Conservation (phyloP, 2,329 filamentous ascomycete genomes). For the Sarocladiaceae sp. region DNA sequence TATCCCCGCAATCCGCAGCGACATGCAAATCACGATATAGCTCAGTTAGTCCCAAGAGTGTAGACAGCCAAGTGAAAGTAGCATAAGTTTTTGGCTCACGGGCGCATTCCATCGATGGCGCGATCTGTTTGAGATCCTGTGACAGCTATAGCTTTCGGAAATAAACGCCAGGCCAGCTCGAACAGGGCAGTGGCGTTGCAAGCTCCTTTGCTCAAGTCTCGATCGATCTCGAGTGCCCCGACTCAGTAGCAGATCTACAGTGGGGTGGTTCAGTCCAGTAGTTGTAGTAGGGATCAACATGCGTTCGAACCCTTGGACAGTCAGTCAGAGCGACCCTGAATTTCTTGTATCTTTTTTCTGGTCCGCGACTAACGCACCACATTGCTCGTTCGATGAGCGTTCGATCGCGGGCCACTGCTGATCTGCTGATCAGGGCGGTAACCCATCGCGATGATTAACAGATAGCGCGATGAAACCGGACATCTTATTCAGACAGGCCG, state of each 20-base stretch:
- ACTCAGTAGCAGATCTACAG: background rate
- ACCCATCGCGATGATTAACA: background rate
- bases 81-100: background rate
- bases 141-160: background rate
- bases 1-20: too few species aligned
- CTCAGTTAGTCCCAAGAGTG: background rate
- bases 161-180: background rate
- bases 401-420: background rate
- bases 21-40: too few species aligned
- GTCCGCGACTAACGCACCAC: background rate
- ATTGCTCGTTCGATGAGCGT: conserved; percentile 6
- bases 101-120: background rate
- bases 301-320: background rate
- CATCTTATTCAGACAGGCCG: too few species aligned
- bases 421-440: conserved; percentile 2
- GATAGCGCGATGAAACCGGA: too few species aligned
- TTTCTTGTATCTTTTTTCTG: background rate
- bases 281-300: conserved; percentile 1
- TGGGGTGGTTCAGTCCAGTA: background rate
- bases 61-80: background rate
- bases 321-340: background rate
- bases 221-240: conserved; percentile 3
- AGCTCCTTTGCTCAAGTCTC: background rate
- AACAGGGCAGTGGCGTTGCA: background rate
- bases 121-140: background rate